Evolutionary conservation across 164 flowering plant genomes (phyloP).

Genomic region (Saururus chinensis): DNA sequence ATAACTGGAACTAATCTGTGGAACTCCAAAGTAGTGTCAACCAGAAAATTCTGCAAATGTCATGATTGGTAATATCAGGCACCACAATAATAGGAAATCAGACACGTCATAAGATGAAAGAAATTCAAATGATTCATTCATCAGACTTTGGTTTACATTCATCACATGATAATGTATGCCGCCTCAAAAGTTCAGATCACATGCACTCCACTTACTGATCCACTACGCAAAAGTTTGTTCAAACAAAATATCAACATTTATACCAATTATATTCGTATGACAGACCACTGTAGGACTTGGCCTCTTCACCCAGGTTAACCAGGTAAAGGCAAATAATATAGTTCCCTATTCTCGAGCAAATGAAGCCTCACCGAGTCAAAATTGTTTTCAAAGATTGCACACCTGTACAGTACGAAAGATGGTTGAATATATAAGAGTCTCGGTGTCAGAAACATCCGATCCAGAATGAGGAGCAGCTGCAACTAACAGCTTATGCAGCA

Average conservation of each 20-base stretch:
- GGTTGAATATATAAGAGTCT: constrained; percentile 37
- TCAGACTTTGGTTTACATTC: not conserved
- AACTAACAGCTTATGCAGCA: constrained; percentile 72
- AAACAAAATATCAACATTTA: too few relatives aligned
- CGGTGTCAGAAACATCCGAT: constrained; percentile 29
- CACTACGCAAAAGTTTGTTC: too few relatives aligned
- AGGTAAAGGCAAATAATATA: too few relatives aligned
- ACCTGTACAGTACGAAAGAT: constrained; percentile 64
- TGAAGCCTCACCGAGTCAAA: not conserved
- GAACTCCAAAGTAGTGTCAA: constrained; percentile 44
- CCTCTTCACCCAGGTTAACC: too few relatives aligned
- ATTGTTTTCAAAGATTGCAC: not conserved
- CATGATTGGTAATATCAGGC: not conserved
- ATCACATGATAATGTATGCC: too few relatives aligned
- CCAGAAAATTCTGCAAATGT: constrained; percentile 56
- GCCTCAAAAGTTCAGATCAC: not conserved
- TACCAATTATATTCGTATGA: too few relatives aligned
- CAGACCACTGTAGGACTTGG: too few relatives aligned
- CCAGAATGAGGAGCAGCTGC: constrained; percentile 53
- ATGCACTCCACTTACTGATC: too few relatives aligned
- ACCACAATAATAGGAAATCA: not conserved
- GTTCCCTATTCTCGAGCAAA: not conserved
- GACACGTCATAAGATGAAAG: too few relatives aligned
- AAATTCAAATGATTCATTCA: too few relatives aligned
- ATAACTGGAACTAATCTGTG: constrained; percentile 62